These are phyloP conservation scores for Fusarium dlaminii DNA, from an alignment of 2,329 filamentous ascomycete genomes.

Conservation along the genomic window DNA sequence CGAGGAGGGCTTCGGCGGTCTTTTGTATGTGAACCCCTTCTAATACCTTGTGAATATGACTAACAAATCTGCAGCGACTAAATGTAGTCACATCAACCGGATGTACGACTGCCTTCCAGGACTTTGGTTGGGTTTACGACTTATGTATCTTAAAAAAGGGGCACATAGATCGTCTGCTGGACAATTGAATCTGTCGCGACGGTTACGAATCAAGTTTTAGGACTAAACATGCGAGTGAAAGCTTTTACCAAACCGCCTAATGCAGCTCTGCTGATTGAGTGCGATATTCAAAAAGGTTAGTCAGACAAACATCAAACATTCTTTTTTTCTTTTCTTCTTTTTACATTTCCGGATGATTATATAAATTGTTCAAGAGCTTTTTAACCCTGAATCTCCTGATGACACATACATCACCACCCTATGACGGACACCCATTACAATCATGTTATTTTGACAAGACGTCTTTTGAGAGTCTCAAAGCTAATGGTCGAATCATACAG, in stretches of 20 bases:
- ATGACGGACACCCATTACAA: constrained; percentile 58
- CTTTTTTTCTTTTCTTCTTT: constrained; percentile 4
- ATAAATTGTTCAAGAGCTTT: constrained; percentile 68
- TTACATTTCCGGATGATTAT: constrained; percentile 62
- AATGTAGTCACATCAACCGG: constrained; percentile 51
- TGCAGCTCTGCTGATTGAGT: constrained; percentile 9
- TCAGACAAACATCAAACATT: constrained; percentile 30
- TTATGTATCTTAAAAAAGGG: constrained; percentile 51
- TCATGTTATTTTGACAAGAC: constrained; percentile 34
- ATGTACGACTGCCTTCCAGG: constrained; percentile 53
- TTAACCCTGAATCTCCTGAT: constrained; percentile 73
- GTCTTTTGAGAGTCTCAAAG: constrained; percentile 48
- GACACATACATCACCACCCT: constrained; percentile 65
- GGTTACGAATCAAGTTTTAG: constrained; percentile 45
- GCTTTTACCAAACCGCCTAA: constrained; percentile 32
- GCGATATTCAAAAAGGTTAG: constrained; percentile 55
- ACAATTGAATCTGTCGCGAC: constrained; percentile 51
- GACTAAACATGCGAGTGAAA: constrained; percentile 34
- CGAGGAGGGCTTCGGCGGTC: constrained; percentile 79
- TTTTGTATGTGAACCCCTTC: constrained; percentile 66
- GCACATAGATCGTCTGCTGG: constrained; percentile 61
- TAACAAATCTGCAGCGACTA: constrained; percentile 62
- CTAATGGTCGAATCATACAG: constrained; percentile 48
- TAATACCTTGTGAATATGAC: constrained; percentile 28
- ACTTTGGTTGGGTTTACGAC: constrained; percentile 57